Base-by-base conservation (phyloP, 257 asterid species). In the Capsicum chinense region DNA sequence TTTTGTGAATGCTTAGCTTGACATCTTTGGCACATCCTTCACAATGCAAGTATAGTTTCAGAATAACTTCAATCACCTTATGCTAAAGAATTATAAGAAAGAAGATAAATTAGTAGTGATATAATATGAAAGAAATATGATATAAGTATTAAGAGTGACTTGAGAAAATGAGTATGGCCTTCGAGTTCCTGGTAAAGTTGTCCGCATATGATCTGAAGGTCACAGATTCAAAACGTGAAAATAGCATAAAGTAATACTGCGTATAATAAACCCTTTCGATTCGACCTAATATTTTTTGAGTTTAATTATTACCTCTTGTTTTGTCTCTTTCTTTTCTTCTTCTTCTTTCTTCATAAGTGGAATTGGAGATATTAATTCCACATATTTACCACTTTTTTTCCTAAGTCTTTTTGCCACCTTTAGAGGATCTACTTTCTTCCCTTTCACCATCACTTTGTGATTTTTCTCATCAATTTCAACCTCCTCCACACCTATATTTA, bases 21-120 rank as follows among this genome's bases (percentile, higher is more conserved):
- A 92, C 93, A 63, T 92, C 95, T 79, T 88, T 92, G 4, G 89
- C 93, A 86, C 98, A 95, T 0, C 95, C 88, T 84, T 89, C 93
- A 85, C 98, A 95, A 64, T 92, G 96, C 12, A 93, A 64, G 44
- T 91, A 83, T 1, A 92, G 56, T 86, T 95, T 92, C 85, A 93
- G 56, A 21, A 88, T 86, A 15, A 89, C 90, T 84, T 92, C 98
- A 37, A 85, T 71, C 86, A 90, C 87, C 57, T 88, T 78, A 10
- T 86, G 88, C 92, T 90, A 4, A 37, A 39, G 44, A 4, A 3
- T 3, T 3, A 39, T 3, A 39, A 39, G 44, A 39, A 39, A 39
- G 5, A 69, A 56, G 13, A 74, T 73, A 21, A 9, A 12, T 74
- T 50, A 74, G 59, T 39, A 39, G 2, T 39, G 33, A 26, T 26